Base-by-base conservation (phyloP, 352 stramenopile genomes). In the Globisporangium megalacanthum region DNA sequence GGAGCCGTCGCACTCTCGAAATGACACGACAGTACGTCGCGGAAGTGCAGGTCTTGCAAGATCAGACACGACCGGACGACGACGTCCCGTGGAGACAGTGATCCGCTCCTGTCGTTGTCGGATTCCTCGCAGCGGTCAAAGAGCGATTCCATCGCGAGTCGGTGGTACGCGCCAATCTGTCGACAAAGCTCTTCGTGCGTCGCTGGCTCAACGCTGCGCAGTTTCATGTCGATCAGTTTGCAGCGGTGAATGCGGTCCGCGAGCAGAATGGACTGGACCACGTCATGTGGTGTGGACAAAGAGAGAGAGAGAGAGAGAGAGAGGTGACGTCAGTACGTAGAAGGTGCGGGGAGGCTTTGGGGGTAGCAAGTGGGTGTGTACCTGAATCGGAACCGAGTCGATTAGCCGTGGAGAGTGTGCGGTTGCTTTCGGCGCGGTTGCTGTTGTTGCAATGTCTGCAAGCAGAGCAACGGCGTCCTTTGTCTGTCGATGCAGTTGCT, bases 1-100 rank as follows among this genome's bases (percentile, higher is more conserved):
- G 10, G 36, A 47, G 42, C 1, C 17, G 19, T 2, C 35, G 46
- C 8, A 15, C 20, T 47, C 25, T 59, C 29, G 22, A 70, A 68
- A 57, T 83, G 73, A 11, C 61, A 58, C 1, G 66, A 51, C 3
- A 89, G 45, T 0, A 67, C 61, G 41, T 89, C 79, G 0, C 75
- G 65, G 33, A 77, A 83, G 11, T 88, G 75, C 8, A 89, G 73
- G 42, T 82, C 66, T 22, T 88, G 79, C 1, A 86, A 61, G 33
- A 56, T 52, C 0, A 89, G 17, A n/a, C 64, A 52, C 0, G 75
- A 56, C 2, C 63, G 37, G 5, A 84, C 25, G 5, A 72, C 25
- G 8, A 75, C 39, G 48, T 75, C 61, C 17, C 70, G 54, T 11
- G 64, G 48, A 2, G 61, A 61, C 33, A 35, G 3, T 15, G 19